Evolutionary conservation across 2,329 filamentous ascomycete species (phyloP), one percentile per base, ranked within the genome.

Genomic region (Monilinia aucupariae): DNA sequence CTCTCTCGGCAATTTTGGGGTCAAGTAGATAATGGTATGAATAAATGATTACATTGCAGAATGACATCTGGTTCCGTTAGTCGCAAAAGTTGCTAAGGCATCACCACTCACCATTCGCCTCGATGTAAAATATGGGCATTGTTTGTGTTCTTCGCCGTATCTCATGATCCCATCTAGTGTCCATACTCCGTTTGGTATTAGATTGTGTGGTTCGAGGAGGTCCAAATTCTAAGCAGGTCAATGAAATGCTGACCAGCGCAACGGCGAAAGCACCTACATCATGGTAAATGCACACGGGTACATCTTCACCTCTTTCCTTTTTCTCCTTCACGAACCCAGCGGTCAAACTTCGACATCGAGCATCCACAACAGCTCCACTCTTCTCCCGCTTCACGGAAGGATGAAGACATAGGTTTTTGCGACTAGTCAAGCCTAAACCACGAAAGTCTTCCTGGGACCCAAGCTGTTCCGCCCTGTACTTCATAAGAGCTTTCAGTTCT

Each of bases 11-110:
- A 71, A 99, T 99, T 75, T 99, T 99, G 3, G 94, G 94, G 71
- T 99, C 96, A 20, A 99, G 84, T 3, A 99, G 84, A 73, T 99
- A 99, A 76, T 99, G 94, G 74, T 99, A 99, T 0, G 94, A 99
- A 78, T 99, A 99, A 69, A 99, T 99, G 72, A 99, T 97, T 73
- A 99, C 92, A 74, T 99, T 97, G 82, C 94, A 99, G 74, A 92
- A 97, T 71, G 94, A 89, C 93, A 99, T 97, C 89, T 92, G 17
- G 39, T 10, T 39, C 34, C 47, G 62, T 70, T 55, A 72, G 65
- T 41, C 41, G 34, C 25, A 30, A 49, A 12, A n/a, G 25, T 43
- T 49, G 22, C 25, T 6, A 47, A 52, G 25, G 22, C 39, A 50
- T n/a, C 48, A 47, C 61, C 25, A 70, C 80, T 71, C 76, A 91